Evolutionary conservation across 1,139 yeast species (phyloP).

Genomic region (Diutina pseudorugosa): DNA sequence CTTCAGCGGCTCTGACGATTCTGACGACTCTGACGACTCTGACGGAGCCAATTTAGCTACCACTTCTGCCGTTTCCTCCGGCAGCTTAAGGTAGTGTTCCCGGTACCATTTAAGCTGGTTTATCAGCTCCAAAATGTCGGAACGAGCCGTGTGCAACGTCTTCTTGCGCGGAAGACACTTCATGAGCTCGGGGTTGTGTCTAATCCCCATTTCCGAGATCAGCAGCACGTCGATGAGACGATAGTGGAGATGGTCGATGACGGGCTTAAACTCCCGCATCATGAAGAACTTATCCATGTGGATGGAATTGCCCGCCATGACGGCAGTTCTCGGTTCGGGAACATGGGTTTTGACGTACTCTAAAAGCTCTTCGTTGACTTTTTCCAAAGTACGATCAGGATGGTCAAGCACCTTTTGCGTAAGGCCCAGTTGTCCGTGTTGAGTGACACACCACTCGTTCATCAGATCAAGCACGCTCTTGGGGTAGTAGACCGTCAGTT

Average conservation of each 20-base stretch:
- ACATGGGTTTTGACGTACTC: conserved; percentile 47
- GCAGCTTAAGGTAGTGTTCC: conserved; percentile 42
- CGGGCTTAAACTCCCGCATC: conserved; percentile 70
- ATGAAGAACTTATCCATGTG: conserved; percentile 88
- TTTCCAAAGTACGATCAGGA: conserved; percentile 34
- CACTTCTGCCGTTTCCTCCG: background rate
- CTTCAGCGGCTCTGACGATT: conserved; percentile 10
- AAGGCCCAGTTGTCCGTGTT: conserved; percentile 72
- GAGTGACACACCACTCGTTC: conserved; percentile 79
- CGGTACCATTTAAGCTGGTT: conserved; percentile 70
- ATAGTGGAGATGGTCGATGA: conserved; percentile 64
- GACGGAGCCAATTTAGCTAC: background rate
- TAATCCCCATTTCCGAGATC: conserved; percentile 62
- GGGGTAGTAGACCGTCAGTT: conserved; percentile 68
- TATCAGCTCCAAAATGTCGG: conserved; percentile 85
- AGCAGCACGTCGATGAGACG: conserved; percentile 83
- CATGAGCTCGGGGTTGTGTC: conserved; percentile 63
- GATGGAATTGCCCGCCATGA: conserved; percentile 83
- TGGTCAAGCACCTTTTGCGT: conserved; percentile 55
- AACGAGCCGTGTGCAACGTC: conserved; percentile 70
- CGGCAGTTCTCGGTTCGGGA: conserved; percentile 40
- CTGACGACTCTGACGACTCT: background rate
- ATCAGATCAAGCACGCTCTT: conserved; percentile 52
- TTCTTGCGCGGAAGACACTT: conserved; percentile 48
- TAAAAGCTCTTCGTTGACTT: conserved; percentile 55